These are phyloP conservation scores for Fusarium praegraminearum DNA, from an alignment of 2,329 filamentous ascomycete genomes.

Conservation along the genomic window DNA sequence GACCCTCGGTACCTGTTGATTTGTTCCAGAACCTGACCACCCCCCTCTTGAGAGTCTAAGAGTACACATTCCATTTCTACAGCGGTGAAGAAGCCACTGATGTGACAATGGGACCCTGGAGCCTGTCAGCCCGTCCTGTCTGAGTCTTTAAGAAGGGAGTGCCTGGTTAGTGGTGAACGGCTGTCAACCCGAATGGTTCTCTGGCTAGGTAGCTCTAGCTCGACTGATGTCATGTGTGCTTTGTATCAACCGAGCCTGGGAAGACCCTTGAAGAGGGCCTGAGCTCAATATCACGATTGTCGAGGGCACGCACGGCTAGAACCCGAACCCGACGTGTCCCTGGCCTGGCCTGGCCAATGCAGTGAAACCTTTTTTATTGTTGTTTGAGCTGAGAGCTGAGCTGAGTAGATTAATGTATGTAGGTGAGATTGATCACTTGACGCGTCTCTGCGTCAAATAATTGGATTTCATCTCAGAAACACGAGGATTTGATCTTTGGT, in stretches of 20 bases:
- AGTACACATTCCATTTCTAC: conserved; percentile 7
- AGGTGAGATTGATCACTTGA: conserved; percentile 6
- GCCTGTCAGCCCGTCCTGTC: conserved; percentile 1
- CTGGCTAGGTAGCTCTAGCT: neutral
- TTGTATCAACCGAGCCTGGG: conserved; percentile 19
- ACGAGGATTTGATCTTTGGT: conserved; percentile 6
- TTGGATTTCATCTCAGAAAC: neutral
- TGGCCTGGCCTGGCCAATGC: conserved; percentile 9
- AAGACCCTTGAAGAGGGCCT: conserved; percentile 18
- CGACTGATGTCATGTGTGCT: conserved; percentile 40
- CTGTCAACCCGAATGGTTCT: conserved; percentile 29
- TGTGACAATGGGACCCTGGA: neutral
- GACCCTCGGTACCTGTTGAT: no score
- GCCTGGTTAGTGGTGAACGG: conserved; percentile 18
- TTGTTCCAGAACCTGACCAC: conserved; percentile 34
- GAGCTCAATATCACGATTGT: conserved; percentile 10
- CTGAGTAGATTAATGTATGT: conserved; percentile 4
- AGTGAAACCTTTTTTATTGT: conserved; percentile 15
- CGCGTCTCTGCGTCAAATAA: neutral
- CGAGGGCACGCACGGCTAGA: conserved; percentile 11
- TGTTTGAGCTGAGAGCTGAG: neutral
- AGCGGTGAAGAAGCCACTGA: conserved; percentile 39
- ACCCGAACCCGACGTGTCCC: conserved; percentile 21
- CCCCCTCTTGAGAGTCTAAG: neutral
- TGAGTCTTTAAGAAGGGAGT: conserved; percentile 4